A percentile compares a stretch with the other conserved stretches of the same genome.
phyloP scores from a whole-genome alignment of 768 basidiomycete genomes.

The Suillus variegatus region DNA sequence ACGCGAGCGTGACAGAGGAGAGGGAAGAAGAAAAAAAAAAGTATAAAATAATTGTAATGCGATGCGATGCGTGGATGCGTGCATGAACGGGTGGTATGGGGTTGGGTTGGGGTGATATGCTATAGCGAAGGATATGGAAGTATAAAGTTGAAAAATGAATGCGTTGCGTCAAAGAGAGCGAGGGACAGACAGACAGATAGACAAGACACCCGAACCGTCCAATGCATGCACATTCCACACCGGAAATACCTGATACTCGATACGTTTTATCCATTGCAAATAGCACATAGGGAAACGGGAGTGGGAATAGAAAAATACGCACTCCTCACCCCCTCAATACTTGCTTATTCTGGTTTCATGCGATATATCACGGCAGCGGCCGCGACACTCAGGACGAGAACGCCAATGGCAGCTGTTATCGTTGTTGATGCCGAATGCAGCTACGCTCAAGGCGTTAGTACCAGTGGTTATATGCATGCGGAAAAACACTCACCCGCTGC shows the following conservation, averaged over 20 bases:
- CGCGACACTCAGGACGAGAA: conserved; percentile 64
- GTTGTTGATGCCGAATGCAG: conserved; percentile 25
- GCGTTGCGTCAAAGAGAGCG: conserved; percentile 2
- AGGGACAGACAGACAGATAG: not conserved
- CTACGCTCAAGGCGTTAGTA: conserved; percentile 23
- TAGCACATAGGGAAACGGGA: conserved; percentile 6
- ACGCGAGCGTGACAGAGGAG: not conserved
- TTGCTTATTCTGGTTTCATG: conserved; percentile 47
- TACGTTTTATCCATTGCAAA: conserved; percentile 3
- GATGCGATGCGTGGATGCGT: conserved; percentile 4
- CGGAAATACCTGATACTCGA: not conserved
- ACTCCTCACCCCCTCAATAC: conserved; percentile 2
- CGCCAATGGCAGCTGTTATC: conserved; percentile 57
- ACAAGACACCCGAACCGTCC: conserved; percentile 2
- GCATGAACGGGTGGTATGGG: conserved; percentile 7
- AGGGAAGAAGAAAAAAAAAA: too few species aligned
- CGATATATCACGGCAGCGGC: conserved; percentile 76
- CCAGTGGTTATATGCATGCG: conserved; percentile 1
- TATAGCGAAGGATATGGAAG: not conserved
- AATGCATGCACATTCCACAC: conserved; percentile 7
- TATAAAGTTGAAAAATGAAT: not conserved
- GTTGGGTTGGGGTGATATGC: conserved; percentile 2
- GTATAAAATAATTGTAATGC: conserved; percentile 9
- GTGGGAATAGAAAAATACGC: not conserved
- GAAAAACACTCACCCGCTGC: conserved; percentile 28